Base-by-base conservation (phyloP, 2,329 filamentous ascomycete species). In the Setomelanomma holmii region DNA sequence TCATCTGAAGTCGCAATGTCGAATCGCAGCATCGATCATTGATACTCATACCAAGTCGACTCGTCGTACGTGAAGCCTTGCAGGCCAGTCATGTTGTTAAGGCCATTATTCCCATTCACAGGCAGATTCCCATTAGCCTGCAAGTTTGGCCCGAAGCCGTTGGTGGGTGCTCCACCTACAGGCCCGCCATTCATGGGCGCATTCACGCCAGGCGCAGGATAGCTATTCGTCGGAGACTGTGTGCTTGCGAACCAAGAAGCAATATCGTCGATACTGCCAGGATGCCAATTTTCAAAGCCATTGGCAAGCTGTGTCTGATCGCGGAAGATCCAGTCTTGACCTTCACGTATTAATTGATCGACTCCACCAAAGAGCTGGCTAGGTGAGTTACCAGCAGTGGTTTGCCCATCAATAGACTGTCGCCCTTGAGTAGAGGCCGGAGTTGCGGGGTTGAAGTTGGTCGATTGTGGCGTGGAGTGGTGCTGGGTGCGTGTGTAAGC, bases 281-380 rank as follows among this genome's bases (percentile, higher is more conserved):
- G 48, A 47, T 76, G 76, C 86, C 86, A 89, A 48, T 86, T 86
- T 21, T 83, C 86, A 56, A 89, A 84, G 1, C 86, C 86, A 4
- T 82, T 70, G 0, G 83, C 85, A 4, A 89, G 73, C 43, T 83
- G 82, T 16, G 78, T 81, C 61, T 89, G 85, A 63, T 89, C 86
- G 30, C 81, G 76, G 47, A 86, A 78, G 79, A 85, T 87, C 76
- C 76, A 78, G 60, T 88, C 83, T 54, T 87, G 84, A 41, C 82
- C 84, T 43, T 88, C 85, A 40, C 84, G 80, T 3, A 88, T 79
- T 4, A 89, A 71, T 39, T 83, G 82, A 30, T 87, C 84, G 1
- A 86, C 78, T 7, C 81, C 82, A 20, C 84, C 84, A 54, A 88
- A 87, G 45, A 85, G 76, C 10, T 81, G 79, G 8, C 77, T 79